Evolutionary conservation across 208 protist species (phyloP), one percentile per base, ranked within the genome.

Genomic region (Leishmania guyanensis): DNA sequence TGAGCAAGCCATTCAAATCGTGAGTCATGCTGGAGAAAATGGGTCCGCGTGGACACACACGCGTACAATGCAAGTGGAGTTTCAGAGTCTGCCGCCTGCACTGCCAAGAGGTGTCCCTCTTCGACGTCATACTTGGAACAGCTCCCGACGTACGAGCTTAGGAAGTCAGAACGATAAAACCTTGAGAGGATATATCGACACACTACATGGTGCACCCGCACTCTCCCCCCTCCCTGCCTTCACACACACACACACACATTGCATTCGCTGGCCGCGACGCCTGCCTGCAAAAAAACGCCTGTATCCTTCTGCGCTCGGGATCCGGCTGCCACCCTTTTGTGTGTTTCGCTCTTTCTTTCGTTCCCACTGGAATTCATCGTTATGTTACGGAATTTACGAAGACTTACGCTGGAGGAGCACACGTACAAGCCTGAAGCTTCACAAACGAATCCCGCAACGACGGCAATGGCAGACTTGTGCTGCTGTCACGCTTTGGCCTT

Each of bases 301-400:
- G 17, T 56, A 12, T 22, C 3, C 14, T 56, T 20, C 14, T 20
- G 17, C 53, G 17, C 53, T 46, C 43, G 43, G 43, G 43, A 46
- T 46, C 4, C 43, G 43, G 54, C 20, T 76, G 33, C 43, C 43
- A 10, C 33, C 16, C 43, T 33, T 29, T 60, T 29, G 22, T 29
- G 71, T 33, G 43, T 26, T 77, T 68, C 17, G 26, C 14, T 39
- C 29, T 39, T 66, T 29, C 20, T 68, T 56, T 56, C 53, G 17
- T 56, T 20, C 17, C 17, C 53, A 56, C 53, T 56, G 10, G 53
- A 56, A 3, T 68, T 68, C 29, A 68, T 58, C 17, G 22, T 39
- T 68, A 68, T 36, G 62, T 68, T 68, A 68, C 14, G 62, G 29
- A 17, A 36, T 54, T 77, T 53, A 56, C n/a, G 54, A 54, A 54